Base-by-base conservation (phyloP, 2,329 filamentous ascomycete species). In the Colletotrichum tabaci region DNA sequence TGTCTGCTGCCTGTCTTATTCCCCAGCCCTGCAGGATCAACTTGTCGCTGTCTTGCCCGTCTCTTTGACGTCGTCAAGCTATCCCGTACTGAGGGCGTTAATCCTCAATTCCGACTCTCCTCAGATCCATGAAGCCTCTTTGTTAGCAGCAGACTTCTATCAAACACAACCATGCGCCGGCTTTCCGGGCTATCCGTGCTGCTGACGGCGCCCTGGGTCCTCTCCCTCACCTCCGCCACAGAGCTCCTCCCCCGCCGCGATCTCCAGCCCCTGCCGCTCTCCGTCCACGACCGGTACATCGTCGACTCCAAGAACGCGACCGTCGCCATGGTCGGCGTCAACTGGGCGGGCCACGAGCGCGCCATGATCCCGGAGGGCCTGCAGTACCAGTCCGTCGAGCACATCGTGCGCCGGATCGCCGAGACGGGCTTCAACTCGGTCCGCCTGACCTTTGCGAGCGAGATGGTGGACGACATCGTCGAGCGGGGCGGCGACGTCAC, bases 341-440 rank as follows among this genome's bases (percentile, higher is more conserved):
- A 89, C 74, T 89, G 87, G 87, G 84, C 87, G 5, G 87, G 85
- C 4, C 83, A 85, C 40, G 83, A 83, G 62, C 86, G 88, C n/a
- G 82, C 85, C 23, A 89, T 89, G 87, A 82, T 89, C 2, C 87
- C 87, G 0, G 87, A 89, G 74, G 87, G 87, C 12, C 80, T 89
- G 8, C 86, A 88, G 73, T 87, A 88, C 77, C 83, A 85, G 53
- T 88, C 86, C 0, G 80, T 89, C 49, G 78, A 80, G 46, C 79
- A 77, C 16, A 86, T 89, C 52, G 84, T 88, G 2, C 78, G 83
- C 16, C 84, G 84, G 78, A 82, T 88, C 74, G 87, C 87, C 67
- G 84, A 83, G 68, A 76, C 87, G 1, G 87, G 86, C 16, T 85
- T 89, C 79, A 89, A 90, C 74, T 84, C 85, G 1, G 84, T 89